phyloP scores from a whole-genome alignment of 306 rosid species.

The Quercus parvula region DNA sequence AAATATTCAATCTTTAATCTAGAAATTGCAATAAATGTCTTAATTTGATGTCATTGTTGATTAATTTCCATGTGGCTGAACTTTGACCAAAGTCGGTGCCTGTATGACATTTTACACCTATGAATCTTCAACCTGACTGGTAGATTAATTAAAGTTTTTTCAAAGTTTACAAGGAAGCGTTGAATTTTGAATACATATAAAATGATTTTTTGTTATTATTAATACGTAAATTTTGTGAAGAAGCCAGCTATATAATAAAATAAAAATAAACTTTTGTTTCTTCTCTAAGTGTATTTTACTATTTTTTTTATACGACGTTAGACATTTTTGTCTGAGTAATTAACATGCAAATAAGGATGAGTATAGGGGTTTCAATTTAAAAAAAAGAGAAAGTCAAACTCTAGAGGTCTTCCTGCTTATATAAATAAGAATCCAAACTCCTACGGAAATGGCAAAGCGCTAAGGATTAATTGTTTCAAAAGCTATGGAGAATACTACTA shows the following conservation, averaged over 20 bases:
- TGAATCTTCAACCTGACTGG: constrained; percentile 15
- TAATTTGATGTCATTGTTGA: constrained; percentile 20
- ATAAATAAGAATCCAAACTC: constrained; percentile 19
- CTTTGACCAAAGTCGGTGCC: constrained; percentile 17
- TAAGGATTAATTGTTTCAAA: constrained; percentile 4
- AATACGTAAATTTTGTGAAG: background rate
- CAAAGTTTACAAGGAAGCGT: background rate
- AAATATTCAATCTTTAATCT: background rate
- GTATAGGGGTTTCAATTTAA: background rate
- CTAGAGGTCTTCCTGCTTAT: constrained; percentile 8
- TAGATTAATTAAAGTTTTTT: background rate
- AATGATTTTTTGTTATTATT: background rate
- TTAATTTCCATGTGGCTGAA: constrained; percentile 18
- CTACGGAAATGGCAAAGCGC: constrained; percentile 5
- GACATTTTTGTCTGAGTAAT: constrained; percentile 27
- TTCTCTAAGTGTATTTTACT: constrained; percentile 11
- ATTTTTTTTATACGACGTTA: background rate
- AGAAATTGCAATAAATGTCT: constrained; percentile 11
- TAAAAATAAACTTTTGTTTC: background rate
- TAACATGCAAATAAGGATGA: constrained; percentile 23
- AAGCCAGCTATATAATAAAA: background rate
- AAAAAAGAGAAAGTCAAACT: constrained; percentile 33
- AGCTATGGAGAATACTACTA: constrained; percentile 9
- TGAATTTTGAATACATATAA: background rate
- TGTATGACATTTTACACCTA: constrained; percentile 9